Evolutionary conservation across 805 yeast species (phyloP).

Genomic region (Lipomyces lipofer): DNA sequence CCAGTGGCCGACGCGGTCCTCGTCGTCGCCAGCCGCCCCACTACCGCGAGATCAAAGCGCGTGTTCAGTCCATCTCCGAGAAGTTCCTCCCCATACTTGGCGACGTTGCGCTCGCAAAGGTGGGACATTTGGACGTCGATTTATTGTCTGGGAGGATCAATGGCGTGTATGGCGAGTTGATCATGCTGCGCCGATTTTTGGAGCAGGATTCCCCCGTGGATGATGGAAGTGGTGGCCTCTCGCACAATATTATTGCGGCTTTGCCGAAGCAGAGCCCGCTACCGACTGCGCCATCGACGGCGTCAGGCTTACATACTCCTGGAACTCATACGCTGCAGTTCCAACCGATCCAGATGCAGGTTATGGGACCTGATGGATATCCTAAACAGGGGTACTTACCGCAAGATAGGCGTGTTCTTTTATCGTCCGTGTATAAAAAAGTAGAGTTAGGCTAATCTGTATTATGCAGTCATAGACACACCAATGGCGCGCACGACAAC

Average conservation of each 20-base stretch:
- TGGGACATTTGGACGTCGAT: slow-evolving; percentile 24
- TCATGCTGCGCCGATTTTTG: slow-evolving; percentile 16
- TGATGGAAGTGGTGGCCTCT: neutral
- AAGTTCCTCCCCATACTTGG: slow-evolving; percentile 30
- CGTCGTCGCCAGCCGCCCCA: slow-evolving; percentile 30
- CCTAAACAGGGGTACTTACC: no score
- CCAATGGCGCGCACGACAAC: neutral
- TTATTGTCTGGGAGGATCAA: slow-evolving; percentile 11
- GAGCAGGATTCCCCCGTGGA: slow-evolving; percentile 24
- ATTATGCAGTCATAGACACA: neutral
- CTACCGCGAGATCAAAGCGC: slow-evolving; percentile 19
- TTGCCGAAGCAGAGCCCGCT: neutral
- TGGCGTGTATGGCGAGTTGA: slow-evolving; percentile 24
- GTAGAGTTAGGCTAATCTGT: no score
- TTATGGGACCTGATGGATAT: slow-evolving; percentile 1
- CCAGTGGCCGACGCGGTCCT: slow-evolving; percentile 8
- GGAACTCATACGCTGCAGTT: neutral
- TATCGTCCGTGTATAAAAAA: no score
- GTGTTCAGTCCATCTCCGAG: slow-evolving; percentile 21
- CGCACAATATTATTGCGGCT: neutral
- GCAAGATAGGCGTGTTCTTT: no score
- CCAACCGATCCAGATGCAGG: slow-evolving; percentile 4
- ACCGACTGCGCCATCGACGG: slow-evolving; percentile 1
- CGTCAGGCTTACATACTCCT: neutral
- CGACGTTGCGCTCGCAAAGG: slow-evolving; percentile 29